Conservation (phyloP, 495 filamentous ascomycete genomes). For the Neurospora tetraspora region DNA sequence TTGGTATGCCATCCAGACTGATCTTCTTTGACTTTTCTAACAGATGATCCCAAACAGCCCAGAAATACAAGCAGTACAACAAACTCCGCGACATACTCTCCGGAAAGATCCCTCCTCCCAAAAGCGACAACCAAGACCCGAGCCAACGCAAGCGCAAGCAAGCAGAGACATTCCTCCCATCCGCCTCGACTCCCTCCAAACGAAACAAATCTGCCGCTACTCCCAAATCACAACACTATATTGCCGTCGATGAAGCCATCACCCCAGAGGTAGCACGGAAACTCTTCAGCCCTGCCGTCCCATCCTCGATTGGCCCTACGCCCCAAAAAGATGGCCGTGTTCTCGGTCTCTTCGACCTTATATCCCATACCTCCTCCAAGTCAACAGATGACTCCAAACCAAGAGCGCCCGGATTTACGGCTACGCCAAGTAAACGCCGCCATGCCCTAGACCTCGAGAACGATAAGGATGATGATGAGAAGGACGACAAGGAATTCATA, state of each 20-base stretch:
- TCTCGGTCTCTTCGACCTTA: slow-evolving; percentile 83
- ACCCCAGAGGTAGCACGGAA: slow-evolving; percentile 32
- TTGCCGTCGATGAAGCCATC: background rate
- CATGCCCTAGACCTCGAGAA: slow-evolving; percentile 26
- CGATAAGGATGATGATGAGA: slow-evolving; percentile 11
- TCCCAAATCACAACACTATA: slow-evolving; percentile 24
- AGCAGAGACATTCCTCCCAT: slow-evolving; percentile 20
- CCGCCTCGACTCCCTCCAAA: slow-evolving; percentile 40
- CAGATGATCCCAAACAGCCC: slow-evolving; percentile 37
- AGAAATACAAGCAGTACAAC: slow-evolving; percentile 88
- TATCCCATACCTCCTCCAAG: slow-evolving; percentile 43
- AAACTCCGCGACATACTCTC: slow-evolving; percentile 54
- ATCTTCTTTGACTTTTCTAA: background rate
- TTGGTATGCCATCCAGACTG: slow-evolving; percentile 45
- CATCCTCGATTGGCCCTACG: slow-evolving; percentile 64
- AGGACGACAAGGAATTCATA: slow-evolving; percentile 10
- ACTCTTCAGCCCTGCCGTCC: slow-evolving; percentile 49
- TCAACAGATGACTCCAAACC: background rate
- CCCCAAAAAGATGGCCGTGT: slow-evolving; percentile 83
- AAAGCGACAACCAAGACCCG: slow-evolving; percentile 24
- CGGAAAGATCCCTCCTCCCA: slow-evolving; percentile 33
- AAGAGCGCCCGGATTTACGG: background rate
- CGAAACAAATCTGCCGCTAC: slow-evolving; percentile 20
- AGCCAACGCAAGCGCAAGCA: slow-evolving; percentile 26
- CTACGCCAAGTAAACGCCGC: slow-evolving; percentile 1